Base-by-base conservation (phyloP, 208 protist genomes). In the Trypanosoma vivax region DNA sequence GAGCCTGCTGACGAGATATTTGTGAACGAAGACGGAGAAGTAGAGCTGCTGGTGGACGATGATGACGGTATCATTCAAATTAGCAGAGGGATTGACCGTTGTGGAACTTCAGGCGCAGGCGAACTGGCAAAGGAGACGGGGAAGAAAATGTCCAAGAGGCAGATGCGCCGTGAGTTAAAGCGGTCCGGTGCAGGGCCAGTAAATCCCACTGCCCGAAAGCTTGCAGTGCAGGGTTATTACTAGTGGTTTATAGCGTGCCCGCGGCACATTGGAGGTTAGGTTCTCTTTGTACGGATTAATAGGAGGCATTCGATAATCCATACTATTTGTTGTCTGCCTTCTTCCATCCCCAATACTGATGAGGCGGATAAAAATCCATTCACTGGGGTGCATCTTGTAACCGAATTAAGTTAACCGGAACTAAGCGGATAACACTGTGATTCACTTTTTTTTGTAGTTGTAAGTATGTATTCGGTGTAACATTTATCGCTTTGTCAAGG, bases 1-100 rank as follows among this genome's bases (percentile, higher is more conserved):
- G 81, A 88, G 35, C 77, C 73, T 2, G 79, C 82, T 41, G 57
- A 60, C 28, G 74, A 80, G 45, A 86, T 75, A 0, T 90, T 94
- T 54, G 55, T 94, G 25, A 88, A 90, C 54, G 51, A 64, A 1
- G 71, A 82, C 10, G 86, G 86, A 0, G 82, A 91, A 53, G 78
- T 91, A 46, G 84, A 92, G 71, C 74, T 95, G 19, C 59, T 73
- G 33, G 78, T 95, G 40, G 81, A 90, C 48, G 83, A 92, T 43
- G 88, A 95, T 43, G 88, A 95, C 52, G 82, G 84, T 21, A 79
- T 95, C 51, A 40, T 94, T 48, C 74, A 85, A 50, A 49, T 90
- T 16, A 74, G 60, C 61, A 24, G 62, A 65, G 33, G 35, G 63
- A 29, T n/a, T n/a, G n/a, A n/a, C n/a, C n/a, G n/a, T n/a, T n/a